A percentile compares a stretch with the other conserved stretches of the same genome.
Evolutionary conservation across 345 rosid genomes (phyloP).

Genomic region (Salix udensis): DNA sequence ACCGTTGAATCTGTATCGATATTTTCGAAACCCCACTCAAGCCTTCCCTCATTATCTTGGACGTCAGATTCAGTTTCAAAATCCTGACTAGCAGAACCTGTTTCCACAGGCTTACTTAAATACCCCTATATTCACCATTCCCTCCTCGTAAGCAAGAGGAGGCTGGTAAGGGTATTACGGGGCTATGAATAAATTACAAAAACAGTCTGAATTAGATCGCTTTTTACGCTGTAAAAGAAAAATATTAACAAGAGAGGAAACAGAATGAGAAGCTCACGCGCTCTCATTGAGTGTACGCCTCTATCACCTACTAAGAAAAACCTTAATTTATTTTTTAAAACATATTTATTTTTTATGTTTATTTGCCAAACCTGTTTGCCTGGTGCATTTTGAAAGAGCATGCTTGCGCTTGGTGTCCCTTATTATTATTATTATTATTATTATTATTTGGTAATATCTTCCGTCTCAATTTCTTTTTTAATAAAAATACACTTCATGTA

Average conservation of each 20-base stretch:
- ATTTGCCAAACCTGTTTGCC: neutral
- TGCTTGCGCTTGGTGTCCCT: too few relatives aligned
- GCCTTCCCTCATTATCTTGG: constrained; percentile 34
- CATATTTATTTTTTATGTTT: neutral
- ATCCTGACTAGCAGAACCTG: constrained; percentile 38
- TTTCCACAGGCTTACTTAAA: neutral
- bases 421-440: too few relatives aligned
- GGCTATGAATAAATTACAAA: constrained; percentile 7
- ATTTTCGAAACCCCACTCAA: constrained; percentile 17
- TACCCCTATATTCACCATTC: neutral
- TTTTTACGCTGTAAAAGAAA: constrained; percentile 31
- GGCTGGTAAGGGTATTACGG: constrained; percentile 9
- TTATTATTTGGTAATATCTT: too few relatives aligned
- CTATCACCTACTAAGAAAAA: too few relatives aligned
- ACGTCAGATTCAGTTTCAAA: constrained; percentile 51
- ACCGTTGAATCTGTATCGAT: constrained; percentile 34
- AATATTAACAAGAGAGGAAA: constrained; percentile 11
- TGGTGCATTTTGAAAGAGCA: too few relatives aligned
- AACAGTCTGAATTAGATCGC: constrained; percentile 19
- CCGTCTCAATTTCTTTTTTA: too few relatives aligned
- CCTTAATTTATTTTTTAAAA: too few relatives aligned
- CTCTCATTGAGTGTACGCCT: constrained; percentile 1
- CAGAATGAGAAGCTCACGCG: constrained; percentile 11
- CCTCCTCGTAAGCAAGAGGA: neutral
- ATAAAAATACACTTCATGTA: too few relatives aligned